Evolutionary conservation across 371 early-diverging fungal genomes (phyloP).

Genomic region (Gilbertella persicaria): DNA sequence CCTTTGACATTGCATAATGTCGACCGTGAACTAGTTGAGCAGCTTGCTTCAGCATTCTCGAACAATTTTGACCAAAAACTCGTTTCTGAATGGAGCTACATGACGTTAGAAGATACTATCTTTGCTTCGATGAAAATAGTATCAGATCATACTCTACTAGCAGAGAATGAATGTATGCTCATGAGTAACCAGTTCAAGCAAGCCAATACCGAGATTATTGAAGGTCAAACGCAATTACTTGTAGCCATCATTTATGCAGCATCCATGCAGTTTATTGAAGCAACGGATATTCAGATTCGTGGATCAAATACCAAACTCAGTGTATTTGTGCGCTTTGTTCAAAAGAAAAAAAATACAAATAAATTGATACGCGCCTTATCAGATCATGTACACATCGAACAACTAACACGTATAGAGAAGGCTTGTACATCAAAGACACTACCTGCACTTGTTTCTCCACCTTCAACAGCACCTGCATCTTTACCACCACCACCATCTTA

Average conservation of each 20-base stretch:
- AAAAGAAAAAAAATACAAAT: too few relatives aligned
- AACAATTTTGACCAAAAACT: too few relatives aligned
- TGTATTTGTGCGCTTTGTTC: too few relatives aligned
- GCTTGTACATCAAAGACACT: too few relatives aligned
- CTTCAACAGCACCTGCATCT: too few relatives aligned
- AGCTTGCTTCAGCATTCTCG: too few relatives aligned
- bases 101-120: not conserved
- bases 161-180: not conserved
- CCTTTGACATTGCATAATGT: not conserved
- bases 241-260: not conserved
- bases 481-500: not conserved
- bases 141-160: not conserved
- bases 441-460: too few relatives aligned
- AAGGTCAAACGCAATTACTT: not conserved
- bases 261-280: not conserved
- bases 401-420: too few relatives aligned
- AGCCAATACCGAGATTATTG: not conserved
- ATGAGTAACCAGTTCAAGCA: not conserved
- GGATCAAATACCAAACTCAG: not conserved
- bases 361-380: too few relatives aligned
- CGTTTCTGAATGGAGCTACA: not conserved
- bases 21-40: too few relatives aligned
- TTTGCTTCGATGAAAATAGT: not conserved
- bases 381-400: too few relatives aligned
- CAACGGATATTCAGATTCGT: not conserved